Evolutionary conservation across 768 basidiomycete species (phyloP), one percentile per base, ranked within the genome.

Genomic region (Tricholoma terreum): DNA sequence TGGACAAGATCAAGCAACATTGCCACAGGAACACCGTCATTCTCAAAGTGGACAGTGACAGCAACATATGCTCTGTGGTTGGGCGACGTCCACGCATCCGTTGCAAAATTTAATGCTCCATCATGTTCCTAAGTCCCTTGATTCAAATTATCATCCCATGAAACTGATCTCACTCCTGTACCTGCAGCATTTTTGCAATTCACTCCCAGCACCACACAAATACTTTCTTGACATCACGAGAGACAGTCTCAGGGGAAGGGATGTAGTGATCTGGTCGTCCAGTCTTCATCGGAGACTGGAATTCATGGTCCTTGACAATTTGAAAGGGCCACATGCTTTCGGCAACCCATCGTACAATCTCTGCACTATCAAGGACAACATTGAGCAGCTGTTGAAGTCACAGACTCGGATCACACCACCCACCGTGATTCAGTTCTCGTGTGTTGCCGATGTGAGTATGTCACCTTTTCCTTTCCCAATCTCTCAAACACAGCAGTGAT

Each of bases 1-100:
- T 80, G 73, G n/a, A 77, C 64, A 2, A 80, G 38, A 50, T 79
- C 75, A 0, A 79, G 59, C 0, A 71, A 49, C 14, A 75, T 56
- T 0, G 27, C 22, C 0, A 73, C 14, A 0, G 63, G 64, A 11
- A 49, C 27, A 0, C 71, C 70, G 0, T 75, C 52, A 4, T 63
- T n/a, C 22, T 69, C 62, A 12, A 72, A 60, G 27, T 75, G 73
- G 0, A 72, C 72, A 0, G 64, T 66, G 27, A 70, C 46, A 0
- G 67, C 70, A 1, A 73, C 48, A 31, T 64, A 71, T 0, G 67
- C 69, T 1, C 56, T 33, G 35, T 74, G 70, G 56, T 77, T 75
- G 0, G 69, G 66, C 0, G 70, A 73, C 0, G 73, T 73, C 75
- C 73, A 77, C 0, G 63, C 63, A 57, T 77, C 73, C 0, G 68